These are phyloP conservation scores for Sporothrix euskadiensis DNA, from an alignment of 2,329 filamentous ascomycete genomes.

Conservation along the genomic window DNA sequence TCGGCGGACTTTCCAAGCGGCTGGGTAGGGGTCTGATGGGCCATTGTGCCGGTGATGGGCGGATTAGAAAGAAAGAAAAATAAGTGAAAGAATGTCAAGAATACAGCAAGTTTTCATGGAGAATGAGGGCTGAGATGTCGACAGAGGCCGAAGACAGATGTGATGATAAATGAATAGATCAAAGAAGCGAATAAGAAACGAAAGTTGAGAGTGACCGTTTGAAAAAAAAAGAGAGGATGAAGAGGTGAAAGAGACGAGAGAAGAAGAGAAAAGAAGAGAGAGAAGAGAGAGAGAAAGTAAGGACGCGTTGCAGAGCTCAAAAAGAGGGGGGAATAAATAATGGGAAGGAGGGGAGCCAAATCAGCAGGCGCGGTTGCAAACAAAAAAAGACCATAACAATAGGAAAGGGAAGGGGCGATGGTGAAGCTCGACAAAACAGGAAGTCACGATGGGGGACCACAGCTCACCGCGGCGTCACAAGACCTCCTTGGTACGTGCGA, in stretches of 20 bases:
- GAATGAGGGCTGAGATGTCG: not conserved
- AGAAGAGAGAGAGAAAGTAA: not conserved
- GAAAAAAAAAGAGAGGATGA: not conserved
- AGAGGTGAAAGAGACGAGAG: not conserved
- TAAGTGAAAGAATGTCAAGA: not conserved
- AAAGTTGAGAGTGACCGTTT: not conserved
- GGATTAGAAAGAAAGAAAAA: not conserved
- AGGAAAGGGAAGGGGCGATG: not conserved
- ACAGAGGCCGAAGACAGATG: not conserved
- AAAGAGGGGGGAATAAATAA: not conserved
- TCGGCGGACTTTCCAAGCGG: not conserved
- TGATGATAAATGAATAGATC: not conserved
- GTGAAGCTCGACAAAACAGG: not conserved
- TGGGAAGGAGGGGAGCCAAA: not conserved
- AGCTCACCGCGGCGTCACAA: not conserved
- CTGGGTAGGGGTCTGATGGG: not conserved
- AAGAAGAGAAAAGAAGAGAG: not conserved
- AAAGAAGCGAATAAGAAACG: not conserved
- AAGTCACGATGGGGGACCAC: not conserved
- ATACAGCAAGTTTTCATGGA: not conserved
- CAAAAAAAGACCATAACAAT: not conserved
- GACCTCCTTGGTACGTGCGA: not conserved
- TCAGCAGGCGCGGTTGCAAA: not conserved
- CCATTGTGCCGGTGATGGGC: not conserved
- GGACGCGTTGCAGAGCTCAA: not conserved